Evolutionary conservation across 192 early-diverging fungal species (phyloP), one percentile per base, ranked within the genome.

Genomic region (Chytriomyces hyalinus): DNA sequence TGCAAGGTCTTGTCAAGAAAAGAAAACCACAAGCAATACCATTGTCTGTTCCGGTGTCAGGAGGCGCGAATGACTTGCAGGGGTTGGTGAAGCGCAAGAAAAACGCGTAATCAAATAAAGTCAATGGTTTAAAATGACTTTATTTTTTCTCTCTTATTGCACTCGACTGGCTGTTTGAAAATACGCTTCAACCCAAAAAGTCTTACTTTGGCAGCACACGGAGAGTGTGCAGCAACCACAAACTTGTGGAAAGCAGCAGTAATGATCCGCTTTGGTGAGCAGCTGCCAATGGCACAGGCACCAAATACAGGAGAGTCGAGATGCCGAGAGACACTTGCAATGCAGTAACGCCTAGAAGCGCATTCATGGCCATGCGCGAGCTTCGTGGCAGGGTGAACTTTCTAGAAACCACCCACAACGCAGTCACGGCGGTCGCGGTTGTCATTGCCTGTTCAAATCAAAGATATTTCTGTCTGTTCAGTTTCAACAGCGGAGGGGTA

Each of bases 261-360:
- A 99, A 85, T 20, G 36, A 36, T 36, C 36, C 36, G 15, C 92
- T 93, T 82, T 99, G 97, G 84, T 99, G 97, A 13, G 94, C 93
- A 13, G 96, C 94, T 5, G 96, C 97, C 69, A 97, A 84, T 28
- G 92, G 90, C 61, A 95, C 91, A 17, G 97, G 97, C 3, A 99
- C 97, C 83, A 95, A 91, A 79, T 95, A 94, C 36, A 99, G 86
- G 47, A 99, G 85, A 7, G 97, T 99, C 48, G 89, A 84, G 65
- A 99, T 96, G n/a, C 97, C 97, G 24, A 99, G 83, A 0, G 91
- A 86, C 6, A 94, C 94, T 72, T 81, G 81, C n/a, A 78, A 57
- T 24, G 64, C 87, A 1, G 89, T 92, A 48, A 92, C 89, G 17
- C 86, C 91, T 80, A 98, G 90, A 80, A 97, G 81, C 0, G 86